A percentile compares a stretch with the other conserved stretches of the same genome.
Evolutionary conservation across 2,329 filamentous ascomycete species (phyloP).

Genomic region (Phyllosticta ampelicida): DNA sequence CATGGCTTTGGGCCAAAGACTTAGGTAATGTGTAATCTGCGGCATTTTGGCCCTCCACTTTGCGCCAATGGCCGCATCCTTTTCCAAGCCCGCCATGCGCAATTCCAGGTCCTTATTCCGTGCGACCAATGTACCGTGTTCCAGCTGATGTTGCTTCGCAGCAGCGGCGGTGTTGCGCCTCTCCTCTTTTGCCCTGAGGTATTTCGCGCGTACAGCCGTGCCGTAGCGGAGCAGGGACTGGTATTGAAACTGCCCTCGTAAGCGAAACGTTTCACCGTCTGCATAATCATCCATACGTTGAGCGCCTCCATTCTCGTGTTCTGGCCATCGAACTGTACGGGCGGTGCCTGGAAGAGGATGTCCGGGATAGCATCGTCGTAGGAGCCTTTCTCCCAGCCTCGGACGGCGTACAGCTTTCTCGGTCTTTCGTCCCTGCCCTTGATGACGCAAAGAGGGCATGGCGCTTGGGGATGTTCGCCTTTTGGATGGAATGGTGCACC

Average conservation of each 20-base stretch:
- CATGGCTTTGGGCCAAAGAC: conserved; percentile 23
- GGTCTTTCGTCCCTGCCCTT: conserved; percentile 24
- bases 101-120: conserved; percentile 17
- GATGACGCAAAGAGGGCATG: conserved; percentile 35
- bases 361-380: conserved; percentile 34
- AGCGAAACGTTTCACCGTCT: background rate
- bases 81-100: conserved; percentile 14
- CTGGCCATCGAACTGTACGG: conserved; percentile 28
- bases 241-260: conserved; percentile 37
- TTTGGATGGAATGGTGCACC: conserved; percentile 36
- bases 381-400: conserved; percentile 31
- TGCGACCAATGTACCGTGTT: background rate
- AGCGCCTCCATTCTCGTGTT: conserved; percentile 32
- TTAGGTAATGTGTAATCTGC: conserved; percentile 26
- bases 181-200: background rate
- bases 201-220: conserved; percentile 11
- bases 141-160: background rate
- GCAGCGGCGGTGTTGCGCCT: background rate
- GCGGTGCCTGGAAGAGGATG: conserved; percentile 35
- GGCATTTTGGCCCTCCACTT: conserved; percentile 23
- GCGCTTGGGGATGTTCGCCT: conserved; percentile 29
- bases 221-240: conserved; percentile 25
- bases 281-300: conserved; percentile 21
- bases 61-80: conserved; percentile 17
- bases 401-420: conserved; percentile 34